Percentiles rank a stretch among this genome's conserved stretches.
Conservation (phyloP, 2,329 filamentous ascomycete genomes). For the Atkinsonella texensis region DNA sequence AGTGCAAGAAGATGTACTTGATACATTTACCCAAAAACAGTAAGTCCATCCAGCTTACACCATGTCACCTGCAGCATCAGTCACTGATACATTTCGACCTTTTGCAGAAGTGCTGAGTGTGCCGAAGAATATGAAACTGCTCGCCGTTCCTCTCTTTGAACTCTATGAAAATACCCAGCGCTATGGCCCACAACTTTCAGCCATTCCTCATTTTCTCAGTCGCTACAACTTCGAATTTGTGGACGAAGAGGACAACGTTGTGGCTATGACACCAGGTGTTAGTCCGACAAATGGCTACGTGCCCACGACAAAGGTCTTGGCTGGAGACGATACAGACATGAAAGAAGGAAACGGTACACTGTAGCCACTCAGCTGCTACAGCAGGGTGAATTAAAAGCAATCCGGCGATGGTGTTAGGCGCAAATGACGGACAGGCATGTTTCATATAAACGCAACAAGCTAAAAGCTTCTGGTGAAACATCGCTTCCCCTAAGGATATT, state of each 20-base stretch:
- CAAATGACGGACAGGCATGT: conserved; percentile 9
- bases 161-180: conserved; percentile 94
- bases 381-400: conserved; percentile 13
- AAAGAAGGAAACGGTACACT: conserved; percentile 33
- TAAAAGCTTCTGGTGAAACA: not conserved
- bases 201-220: conserved; percentile 88
- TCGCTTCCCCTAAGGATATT: not conserved
- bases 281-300: conserved; percentile 44
- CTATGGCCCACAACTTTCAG: conserved; percentile 91
- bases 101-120: conserved; percentile 77
- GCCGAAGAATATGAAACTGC: conserved; percentile 98
- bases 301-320: conserved; percentile 54
- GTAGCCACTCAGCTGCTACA: conserved; percentile 12
- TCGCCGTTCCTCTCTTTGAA: conserved; percentile 93
- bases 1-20: conserved; percentile 98
- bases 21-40: conserved; percentile 88
- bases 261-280: conserved; percentile 69
- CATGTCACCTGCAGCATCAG: not conserved
- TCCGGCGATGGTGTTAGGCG: conserved; percentile 25
- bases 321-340: conserved; percentile 51
- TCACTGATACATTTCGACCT: conserved; percentile 3
- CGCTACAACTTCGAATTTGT: conserved; percentile 97
- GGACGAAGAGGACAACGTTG: conserved; percentile 80
- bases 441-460: conserved; percentile 7
- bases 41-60: conserved; percentile 30